These are phyloP conservation scores for Trichoderma asperellum DNA, from an alignment of 2,329 filamentous ascomycete genomes.

Conservation along the genomic window DNA sequence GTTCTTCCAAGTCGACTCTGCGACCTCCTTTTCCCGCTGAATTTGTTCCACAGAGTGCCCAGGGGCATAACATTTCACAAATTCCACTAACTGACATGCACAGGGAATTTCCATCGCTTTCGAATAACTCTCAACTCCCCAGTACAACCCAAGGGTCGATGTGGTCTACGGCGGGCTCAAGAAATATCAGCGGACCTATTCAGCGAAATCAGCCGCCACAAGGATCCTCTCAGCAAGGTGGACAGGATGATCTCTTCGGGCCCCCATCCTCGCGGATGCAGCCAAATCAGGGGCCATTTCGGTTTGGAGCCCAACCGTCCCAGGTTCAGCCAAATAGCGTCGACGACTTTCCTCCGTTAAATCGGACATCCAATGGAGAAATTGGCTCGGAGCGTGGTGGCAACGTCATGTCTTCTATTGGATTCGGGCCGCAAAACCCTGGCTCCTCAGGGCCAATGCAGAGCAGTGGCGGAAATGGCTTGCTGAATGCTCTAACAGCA, in stretches of 20 bases:
- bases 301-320: slow-evolving; percentile 57
- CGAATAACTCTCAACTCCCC: slow-evolving; percentile 61
- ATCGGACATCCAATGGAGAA: slow-evolving; percentile 60
- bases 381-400: slow-evolving; percentile 59
- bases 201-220: slow-evolving; percentile 58
- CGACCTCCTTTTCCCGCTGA: neutral
- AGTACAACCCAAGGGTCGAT: slow-evolving; percentile 55
- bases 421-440: slow-evolving; percentile 55
- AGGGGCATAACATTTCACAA: neutral
- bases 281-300: slow-evolving; percentile 53
- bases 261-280: slow-evolving; percentile 48
- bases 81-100: neutral
- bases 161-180: slow-evolving; percentile 57
- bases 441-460: slow-evolving; percentile 43
- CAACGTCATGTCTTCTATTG: slow-evolving; percentile 57
- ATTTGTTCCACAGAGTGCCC: neutral
- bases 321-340: slow-evolving; percentile 54
- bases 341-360: slow-evolving; percentile 67
- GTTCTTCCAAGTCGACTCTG: slow-evolving; percentile 11
- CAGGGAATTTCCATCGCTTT: slow-evolving; percentile 69
- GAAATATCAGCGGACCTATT: slow-evolving; percentile 53
- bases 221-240: slow-evolving; percentile 54
- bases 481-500: slow-evolving; percentile 66
- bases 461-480: slow-evolving; percentile 59
- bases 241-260: slow-evolving; percentile 53